Evolutionary conservation across 768 basidiomycete species (phyloP).

Genomic region (Leccinum olivaceopallidum): DNA sequence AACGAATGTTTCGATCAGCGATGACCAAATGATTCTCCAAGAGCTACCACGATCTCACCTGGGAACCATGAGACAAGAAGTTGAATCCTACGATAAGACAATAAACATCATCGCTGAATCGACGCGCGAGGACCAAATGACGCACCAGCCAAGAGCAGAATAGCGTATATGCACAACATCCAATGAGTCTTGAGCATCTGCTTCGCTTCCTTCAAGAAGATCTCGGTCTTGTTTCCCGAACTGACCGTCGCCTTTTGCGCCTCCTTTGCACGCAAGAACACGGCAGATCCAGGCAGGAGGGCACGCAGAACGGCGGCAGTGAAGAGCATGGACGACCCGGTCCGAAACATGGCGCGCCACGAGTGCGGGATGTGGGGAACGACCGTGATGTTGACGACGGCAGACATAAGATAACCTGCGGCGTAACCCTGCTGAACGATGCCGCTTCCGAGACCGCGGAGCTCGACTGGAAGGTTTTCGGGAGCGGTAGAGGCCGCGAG

Average conservation of each 20-base stretch:
- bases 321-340: constrained; percentile 65
- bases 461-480: constrained; percentile 89
- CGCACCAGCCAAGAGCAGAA: constrained; percentile 72
- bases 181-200: constrained; percentile 84
- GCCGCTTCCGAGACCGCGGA: constrained; percentile 84
- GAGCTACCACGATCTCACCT: constrained; percentile 35
- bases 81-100: constrained; percentile 54
- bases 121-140: constrained; percentile 1
- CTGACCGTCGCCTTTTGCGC: constrained; percentile 43
- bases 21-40: neutral
- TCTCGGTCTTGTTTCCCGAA: constrained; percentile 54
- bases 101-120: neutral
- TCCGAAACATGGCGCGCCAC: constrained; percentile 87
- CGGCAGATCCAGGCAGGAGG: constrained; percentile 74
- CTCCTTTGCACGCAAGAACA: constrained; percentile 67
- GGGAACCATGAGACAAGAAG: constrained; percentile 74
- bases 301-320: constrained; percentile 69
- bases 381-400: constrained; percentile 74
- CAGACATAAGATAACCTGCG: constrained; percentile 82
- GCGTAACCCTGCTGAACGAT: constrained; percentile 94
- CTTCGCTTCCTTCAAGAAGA: constrained; percentile 72
- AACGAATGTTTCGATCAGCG: neutral
- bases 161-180: constrained; percentile 78
- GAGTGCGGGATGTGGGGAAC: constrained; percentile 37
- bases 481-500: constrained; percentile 80